These are phyloP conservation scores for Mortierella sp. DNA, from an alignment of 371 early-diverging fungal genomes.

Conservation along the genomic window DNA sequence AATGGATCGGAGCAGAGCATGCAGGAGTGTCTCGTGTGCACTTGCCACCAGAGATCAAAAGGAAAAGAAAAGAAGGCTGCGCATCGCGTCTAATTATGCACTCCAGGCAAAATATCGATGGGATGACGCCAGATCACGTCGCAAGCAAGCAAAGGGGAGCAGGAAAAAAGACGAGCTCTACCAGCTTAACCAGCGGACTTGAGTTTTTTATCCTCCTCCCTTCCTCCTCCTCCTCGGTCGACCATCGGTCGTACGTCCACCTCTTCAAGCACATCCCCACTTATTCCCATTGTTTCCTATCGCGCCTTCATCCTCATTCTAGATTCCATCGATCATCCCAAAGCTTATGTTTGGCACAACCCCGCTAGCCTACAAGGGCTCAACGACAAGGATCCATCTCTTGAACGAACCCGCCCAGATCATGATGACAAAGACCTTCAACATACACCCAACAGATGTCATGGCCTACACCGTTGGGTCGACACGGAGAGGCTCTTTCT, in stretches of 20 bases:
- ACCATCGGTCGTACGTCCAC: not conserved
- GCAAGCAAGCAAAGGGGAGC: not conserved
- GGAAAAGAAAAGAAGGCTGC: no score
- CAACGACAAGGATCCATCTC: constrained; percentile 76
- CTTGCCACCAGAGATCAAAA: not conserved
- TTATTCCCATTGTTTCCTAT: not conserved
- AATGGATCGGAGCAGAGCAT: not conserved
- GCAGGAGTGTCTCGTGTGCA: not conserved
- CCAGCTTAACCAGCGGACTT: not conserved
- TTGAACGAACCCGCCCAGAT: constrained; percentile 69
- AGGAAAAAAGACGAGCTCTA: not conserved
- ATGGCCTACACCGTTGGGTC: constrained; percentile 53
- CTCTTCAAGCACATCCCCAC: not conserved
- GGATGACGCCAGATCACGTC: constrained; percentile 42
- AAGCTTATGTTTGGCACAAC: constrained; percentile 78
- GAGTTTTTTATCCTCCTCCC: not conserved
- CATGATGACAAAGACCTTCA: constrained; percentile 73
- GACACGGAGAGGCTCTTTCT: constrained; percentile 68
- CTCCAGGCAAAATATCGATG: not conserved
- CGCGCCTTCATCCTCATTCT: not conserved
- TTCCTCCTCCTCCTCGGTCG: not conserved
- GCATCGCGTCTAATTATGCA: not conserved
- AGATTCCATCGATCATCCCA: constrained; percentile 53
- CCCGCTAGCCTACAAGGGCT: constrained; percentile 77
- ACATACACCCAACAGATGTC: constrained; percentile 64